phyloP scores from a whole-genome alignment of 768 basidiomycete species.

The Tubosaeta sp. region DNA sequence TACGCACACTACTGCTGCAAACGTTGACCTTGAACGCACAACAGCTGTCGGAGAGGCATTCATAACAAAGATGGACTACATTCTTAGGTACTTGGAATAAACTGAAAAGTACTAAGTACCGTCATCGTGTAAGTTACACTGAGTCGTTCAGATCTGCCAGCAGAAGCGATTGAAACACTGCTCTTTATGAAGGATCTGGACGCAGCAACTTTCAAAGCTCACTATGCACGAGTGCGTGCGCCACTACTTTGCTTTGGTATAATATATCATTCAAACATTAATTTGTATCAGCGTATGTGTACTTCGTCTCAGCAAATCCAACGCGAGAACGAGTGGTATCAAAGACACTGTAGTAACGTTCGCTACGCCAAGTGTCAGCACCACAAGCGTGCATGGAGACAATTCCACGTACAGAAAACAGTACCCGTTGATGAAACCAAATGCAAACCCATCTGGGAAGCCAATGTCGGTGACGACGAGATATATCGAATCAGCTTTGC shows the following conservation, averaged over 20 bases:
- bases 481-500: constrained; percentile 21
- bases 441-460: constrained; percentile 5
- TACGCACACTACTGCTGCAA: neutral
- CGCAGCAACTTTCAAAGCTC: neutral
- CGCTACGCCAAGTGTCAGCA: constrained; percentile 7
- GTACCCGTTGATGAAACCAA: constrained; percentile 26
- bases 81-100: constrained; percentile 15
- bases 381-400: neutral
- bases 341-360: constrained; percentile 43
- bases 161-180: no score
- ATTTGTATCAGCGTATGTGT: constrained; percentile 23
- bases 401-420: constrained; percentile 7
- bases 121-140: no score
- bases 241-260: neutral
- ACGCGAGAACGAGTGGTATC: constrained; percentile 37
- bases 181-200: no score
- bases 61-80: constrained; percentile 6
- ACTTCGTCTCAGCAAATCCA: constrained; percentile 37
- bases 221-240: neutral
- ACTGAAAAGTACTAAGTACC: no score
- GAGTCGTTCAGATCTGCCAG: no score
- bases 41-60: constrained; percentile 14
- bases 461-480: constrained; percentile 28
- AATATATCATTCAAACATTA: neutral
- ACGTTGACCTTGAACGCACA: constrained; percentile 1